These are phyloP conservation scores for Naganishia albida DNA, from an alignment of 1,284 basidiomycete species.

Conservation along the genomic window DNA sequence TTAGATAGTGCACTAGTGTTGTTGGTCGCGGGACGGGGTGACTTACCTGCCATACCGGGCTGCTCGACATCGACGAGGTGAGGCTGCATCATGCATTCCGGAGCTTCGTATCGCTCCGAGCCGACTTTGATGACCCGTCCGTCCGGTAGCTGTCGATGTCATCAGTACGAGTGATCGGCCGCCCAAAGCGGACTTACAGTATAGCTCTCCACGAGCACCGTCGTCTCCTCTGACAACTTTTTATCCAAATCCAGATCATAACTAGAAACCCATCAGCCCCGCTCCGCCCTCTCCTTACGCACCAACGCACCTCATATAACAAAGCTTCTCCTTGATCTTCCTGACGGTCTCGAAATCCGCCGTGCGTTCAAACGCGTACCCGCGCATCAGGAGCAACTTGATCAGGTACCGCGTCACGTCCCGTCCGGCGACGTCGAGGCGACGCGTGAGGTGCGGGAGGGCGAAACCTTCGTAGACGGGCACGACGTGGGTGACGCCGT, in stretches of 20 bases:
- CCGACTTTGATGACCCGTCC: constrained; percentile 97
- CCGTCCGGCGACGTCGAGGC: constrained; percentile 94
- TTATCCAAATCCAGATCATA: constrained; percentile 97
- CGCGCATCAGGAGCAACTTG: constrained; percentile 96
- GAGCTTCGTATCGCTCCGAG: constrained; percentile 99
- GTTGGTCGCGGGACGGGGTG: neutral
- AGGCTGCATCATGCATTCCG: constrained; percentile 99
- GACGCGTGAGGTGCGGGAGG: constrained; percentile 88
- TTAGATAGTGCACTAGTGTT: neutral
- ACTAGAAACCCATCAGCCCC: neutral
- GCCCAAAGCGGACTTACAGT: constrained; percentile 63
- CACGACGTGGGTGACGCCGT: constrained; percentile 98
- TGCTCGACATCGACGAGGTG: constrained; percentile 97
- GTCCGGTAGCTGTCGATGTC: constrained; percentile 74
- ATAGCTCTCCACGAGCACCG: constrained; percentile 92
- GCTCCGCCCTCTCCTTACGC: neutral
- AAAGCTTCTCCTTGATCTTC: constrained; percentile 98
- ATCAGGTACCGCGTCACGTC: constrained; percentile 98
- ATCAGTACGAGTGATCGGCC: neutral
- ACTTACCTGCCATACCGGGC: constrained; percentile 84
- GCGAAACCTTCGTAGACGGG: constrained; percentile 97
- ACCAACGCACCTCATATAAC: constrained; percentile 78
- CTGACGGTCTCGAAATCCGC: constrained; percentile 99
- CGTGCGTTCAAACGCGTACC: constrained; percentile 98
- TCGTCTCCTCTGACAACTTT: constrained; percentile 91